Evolutionary conservation across 176 grass and related monocot genomes (phyloP).

Genomic region (Dendrocalamus sinicus): DNA sequence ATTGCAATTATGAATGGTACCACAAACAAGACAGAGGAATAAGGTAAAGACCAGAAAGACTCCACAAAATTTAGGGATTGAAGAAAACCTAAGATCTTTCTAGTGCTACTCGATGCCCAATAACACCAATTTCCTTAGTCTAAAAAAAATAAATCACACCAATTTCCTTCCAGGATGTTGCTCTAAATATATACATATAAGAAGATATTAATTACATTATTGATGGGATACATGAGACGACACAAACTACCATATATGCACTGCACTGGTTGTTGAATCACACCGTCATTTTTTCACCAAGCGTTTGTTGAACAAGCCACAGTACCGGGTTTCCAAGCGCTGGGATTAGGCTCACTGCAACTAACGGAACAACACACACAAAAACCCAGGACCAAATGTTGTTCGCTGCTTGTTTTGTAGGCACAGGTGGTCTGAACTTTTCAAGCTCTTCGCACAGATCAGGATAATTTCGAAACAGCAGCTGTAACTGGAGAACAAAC

Average conservation of each 20-base stretch:
- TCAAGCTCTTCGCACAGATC: constrained; percentile 57
- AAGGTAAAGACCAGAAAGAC: no score
- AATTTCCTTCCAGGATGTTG: constrained; percentile 5
- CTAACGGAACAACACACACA: constrained; percentile 47
- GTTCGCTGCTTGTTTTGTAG: constrained; percentile 26
- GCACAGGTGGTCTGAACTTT: constrained; percentile 56
- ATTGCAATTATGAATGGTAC: no score
- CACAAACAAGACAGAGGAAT: no score
- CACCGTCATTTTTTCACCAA: constrained; percentile 39
- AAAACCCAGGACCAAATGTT: constrained; percentile 59
- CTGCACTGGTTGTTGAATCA: neutral
- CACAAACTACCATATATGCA: neutral
- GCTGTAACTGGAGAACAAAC: constrained; percentile 51
- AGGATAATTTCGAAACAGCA: constrained; percentile 55
- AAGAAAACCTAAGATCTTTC: no score
- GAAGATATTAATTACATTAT: constrained; percentile 31
- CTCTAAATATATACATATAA: constrained; percentile 37
- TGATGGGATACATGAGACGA: neutral
- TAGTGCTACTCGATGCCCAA: neutral
- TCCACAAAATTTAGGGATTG: no score
- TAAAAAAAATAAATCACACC: neutral
- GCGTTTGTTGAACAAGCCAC: constrained; percentile 58
- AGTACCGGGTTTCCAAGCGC: constrained; percentile 57
- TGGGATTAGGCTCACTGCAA: constrained; percentile 61
- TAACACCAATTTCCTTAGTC: neutral